Evolutionary conservation across 805 yeast genomes (phyloP), one percentile per base, ranked within the genome.

Genomic region (Lipomyces yamadae): DNA sequence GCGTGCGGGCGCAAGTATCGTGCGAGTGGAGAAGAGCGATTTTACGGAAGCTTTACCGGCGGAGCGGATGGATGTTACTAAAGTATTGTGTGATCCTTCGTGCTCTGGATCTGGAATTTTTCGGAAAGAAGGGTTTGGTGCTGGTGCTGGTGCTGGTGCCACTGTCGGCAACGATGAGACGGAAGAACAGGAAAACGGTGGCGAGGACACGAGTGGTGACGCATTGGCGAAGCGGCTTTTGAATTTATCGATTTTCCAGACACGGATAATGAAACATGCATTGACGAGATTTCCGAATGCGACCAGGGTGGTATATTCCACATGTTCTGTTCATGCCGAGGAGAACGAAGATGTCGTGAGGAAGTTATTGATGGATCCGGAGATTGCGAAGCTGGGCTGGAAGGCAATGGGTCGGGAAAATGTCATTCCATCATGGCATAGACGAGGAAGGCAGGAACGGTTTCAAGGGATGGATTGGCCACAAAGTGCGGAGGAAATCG

Each of bases 41-140:
- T 90, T 90, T 75, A 88, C 92, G 8, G 74, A 81, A 72, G 1
- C 33, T 8, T 45, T 63, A 18, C 58, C 56, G 11, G 63, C 50
- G 34, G 35, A 88, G 57, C 90, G 81, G 68, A 80, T 83, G 1
- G 83, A 85, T 18, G 89, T 92, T 3, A 87, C 91, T 0, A 97
- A 96, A 0, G 79, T 95, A 54, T 82, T 95, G 1, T 96, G 95
- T 2, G 99, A 95, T 77, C 99, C 99, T 0, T 91, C 97, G 2
- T 95, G 99, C 77, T 92, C 97, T 32, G 99, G 99, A 0, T 89
- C 96, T 58, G 99, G 99, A 2, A 95, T 95, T 54, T 94, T 94
- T 80, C 97, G 98, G n/a, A 81, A 97, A 48, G 90, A 88, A 1
- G 78, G 77, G 32, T 65, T 63, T 50, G 18, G 3, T 10, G 37